Conservation (phyloP, 805 yeast genomes). For the Teunomyces panamensis region DNA sequence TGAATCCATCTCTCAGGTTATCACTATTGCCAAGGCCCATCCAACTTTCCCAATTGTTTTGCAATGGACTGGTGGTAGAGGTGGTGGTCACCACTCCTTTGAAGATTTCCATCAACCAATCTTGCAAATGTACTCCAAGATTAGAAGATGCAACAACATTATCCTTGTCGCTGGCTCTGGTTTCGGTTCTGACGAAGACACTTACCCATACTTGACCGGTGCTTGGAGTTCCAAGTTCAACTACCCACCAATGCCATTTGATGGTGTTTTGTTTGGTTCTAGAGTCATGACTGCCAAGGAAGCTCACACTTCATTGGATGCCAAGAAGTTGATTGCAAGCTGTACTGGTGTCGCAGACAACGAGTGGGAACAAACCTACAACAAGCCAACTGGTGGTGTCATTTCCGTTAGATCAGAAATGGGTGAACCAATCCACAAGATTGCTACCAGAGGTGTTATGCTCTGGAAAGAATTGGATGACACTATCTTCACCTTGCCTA, state of each 20-base stretch:
- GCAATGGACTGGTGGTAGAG: conserved; percentile 99
- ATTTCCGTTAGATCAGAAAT: conserved; percentile 95
- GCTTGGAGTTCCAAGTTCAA: conserved; percentile 84
- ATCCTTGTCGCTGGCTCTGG: conserved; percentile 96
- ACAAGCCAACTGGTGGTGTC: conserved; percentile 95
- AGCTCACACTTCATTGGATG: conserved; percentile 89
- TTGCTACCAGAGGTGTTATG: conserved; percentile 96
- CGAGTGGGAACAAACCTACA: conserved; percentile 92
- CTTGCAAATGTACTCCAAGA: conserved; percentile 90
- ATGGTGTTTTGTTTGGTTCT: conserved; percentile 94
- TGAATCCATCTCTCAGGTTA: conserved; percentile 83
- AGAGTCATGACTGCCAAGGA: conserved; percentile 98
- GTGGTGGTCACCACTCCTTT: conserved; percentile 99
- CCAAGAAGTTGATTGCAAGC: conserved; percentile 85
- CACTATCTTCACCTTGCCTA: conserved; percentile 87
- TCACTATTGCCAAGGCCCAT: conserved; percentile 90
- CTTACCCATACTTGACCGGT: conserved; percentile 97
- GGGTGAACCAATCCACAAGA: conserved; percentile 99
- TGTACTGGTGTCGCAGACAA: conserved; percentile 87
- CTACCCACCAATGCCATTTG: conserved; percentile 98
- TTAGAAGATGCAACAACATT: conserved; percentile 88
- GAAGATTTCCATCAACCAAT: conserved; percentile 99
- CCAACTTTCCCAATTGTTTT: conserved; percentile 95
- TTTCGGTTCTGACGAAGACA: conserved; percentile 94
- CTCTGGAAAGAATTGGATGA: conserved; percentile 98